Evolutionary conservation across 2,329 filamentous ascomycete genomes (phyloP), one percentile per base, ranked within the genome.

Genomic region (Penicillium frequentans): DNA sequence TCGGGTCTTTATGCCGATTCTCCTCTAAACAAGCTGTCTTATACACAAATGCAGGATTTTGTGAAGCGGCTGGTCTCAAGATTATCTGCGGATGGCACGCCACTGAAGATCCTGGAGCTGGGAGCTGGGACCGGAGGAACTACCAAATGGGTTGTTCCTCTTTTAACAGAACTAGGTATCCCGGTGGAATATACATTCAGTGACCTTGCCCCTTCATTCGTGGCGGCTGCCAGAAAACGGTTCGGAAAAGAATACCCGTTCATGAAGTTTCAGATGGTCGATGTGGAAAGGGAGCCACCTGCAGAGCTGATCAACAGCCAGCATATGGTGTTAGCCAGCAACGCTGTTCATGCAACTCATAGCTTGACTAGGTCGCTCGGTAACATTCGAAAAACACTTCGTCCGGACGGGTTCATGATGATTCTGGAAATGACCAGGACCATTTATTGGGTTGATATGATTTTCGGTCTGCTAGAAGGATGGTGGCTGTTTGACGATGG

Each of bases 401-500:
- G 67, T 7, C 55, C 58, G 0, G 71, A 74, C 31, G 73, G 70
- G 1, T 63, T 71, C 8, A 49, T 74, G 3, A 57, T 71, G 55
- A 60, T 74, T 61, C 54, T 73, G 3, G 73, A 75, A 52, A 70
- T 73, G 62, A 74, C 67, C 2, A 44, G 56, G 13, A 61, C 61
- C 5, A 49, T 72, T 8, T 64, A 60, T 46, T 71, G 65, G 27
- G 62, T 74, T 21, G 72, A 75, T 49, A 47, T 75, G 3, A 62
- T 73, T 0, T 73, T 73, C 47, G 73, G 73, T 4, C 52, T 72
- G 7, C 64, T 75, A 10, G 71, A 72, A 21, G 73, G 73, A 4
- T 76, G 73, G 73, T 75, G 73, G 74, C 59, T 74, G 4, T 74
- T 74, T 37, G 68, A 73, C n/a, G 73, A 76, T 49, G 72, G 70